phyloP scores from a whole-genome alignment of 108 stramenopile species.

The Mediolabrus comicus region DNA sequence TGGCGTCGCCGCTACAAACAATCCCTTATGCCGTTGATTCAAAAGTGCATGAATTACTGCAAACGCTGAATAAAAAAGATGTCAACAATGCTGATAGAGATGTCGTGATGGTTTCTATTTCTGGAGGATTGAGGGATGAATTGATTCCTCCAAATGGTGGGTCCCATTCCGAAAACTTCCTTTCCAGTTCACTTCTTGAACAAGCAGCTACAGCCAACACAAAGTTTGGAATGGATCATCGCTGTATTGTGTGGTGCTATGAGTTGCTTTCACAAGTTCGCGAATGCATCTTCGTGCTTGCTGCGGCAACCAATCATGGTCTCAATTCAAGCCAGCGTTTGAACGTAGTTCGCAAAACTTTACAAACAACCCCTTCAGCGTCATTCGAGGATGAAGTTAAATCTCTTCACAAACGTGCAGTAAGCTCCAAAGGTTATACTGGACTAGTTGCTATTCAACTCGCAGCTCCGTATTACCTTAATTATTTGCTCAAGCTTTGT shows the following conservation, averaged over 20 bases:
- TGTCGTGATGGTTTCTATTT: constrained; percentile 53
- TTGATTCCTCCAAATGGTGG: constrained; percentile 66
- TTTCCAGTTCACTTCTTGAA: constrained; percentile 16
- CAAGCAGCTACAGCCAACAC: neutral
- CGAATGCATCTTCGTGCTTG: constrained; percentile 50
- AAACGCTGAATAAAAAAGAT: constrained; percentile 21
- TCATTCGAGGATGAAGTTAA: constrained; percentile 5
- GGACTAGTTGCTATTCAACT: constrained; percentile 33
- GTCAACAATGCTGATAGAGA: neutral
- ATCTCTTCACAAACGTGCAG: constrained; percentile 1
- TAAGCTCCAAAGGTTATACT: constrained; percentile 15
- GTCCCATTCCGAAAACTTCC: constrained; percentile 1
- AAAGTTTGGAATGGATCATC: constrained; percentile 77
- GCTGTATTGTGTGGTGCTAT: constrained; percentile 84
- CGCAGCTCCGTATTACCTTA: constrained; percentile 40
- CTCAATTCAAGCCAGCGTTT: constrained; percentile 13
- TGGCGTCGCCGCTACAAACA: constrained; percentile 67
- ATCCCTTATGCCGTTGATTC: constrained; percentile 67
- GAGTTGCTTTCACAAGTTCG: constrained; percentile 58
- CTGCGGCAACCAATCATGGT: constrained; percentile 23
- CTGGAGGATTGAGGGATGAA: constrained; percentile 79
- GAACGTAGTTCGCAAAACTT: constrained; percentile 9
- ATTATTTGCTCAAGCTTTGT: constrained; percentile 30
- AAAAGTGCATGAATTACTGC: constrained; percentile 43
- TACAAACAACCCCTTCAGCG: neutral